Conservation (phyloP, 352 stramenopile genomes). For the Pythium coloratum region DNA sequence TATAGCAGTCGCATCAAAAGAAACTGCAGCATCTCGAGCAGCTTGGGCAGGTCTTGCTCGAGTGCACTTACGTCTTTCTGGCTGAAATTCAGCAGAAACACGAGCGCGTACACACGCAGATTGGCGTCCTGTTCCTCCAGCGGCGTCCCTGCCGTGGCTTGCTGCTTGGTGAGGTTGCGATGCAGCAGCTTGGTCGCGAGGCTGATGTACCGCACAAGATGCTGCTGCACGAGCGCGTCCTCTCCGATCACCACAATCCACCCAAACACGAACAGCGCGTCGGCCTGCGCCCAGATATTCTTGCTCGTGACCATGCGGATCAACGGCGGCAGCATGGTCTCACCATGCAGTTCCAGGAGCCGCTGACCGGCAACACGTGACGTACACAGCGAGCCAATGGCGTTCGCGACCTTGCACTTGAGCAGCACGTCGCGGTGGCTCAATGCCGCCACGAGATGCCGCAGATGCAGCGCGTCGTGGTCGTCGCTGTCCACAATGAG, state of each 20-base stretch:
- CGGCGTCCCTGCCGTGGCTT: neutral
- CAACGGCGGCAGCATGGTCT: constrained; percentile 38
- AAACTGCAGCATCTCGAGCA: constrained; percentile 43
- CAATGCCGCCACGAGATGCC: constrained; percentile 47
- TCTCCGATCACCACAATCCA: constrained; percentile 76
- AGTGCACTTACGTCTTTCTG: constrained; percentile 52
- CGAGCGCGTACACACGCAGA: constrained; percentile 65
- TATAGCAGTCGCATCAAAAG: constrained; percentile 36
- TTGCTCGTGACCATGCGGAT: constrained; percentile 61
- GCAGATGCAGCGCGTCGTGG: constrained; percentile 14
- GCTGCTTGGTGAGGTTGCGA: constrained; percentile 33
- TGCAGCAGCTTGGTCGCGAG: constrained; percentile 46
- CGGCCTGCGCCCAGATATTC: constrained; percentile 75
- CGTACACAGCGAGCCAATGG: constrained; percentile 69
- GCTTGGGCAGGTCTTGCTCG: constrained; percentile 19
- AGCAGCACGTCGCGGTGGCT: constrained; percentile 63
- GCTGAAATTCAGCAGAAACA: constrained; percentile 75
- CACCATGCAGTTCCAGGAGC: constrained; percentile 49
- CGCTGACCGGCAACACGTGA: constrained; percentile 69
- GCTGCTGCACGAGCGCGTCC: constrained; percentile 35
- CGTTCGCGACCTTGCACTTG: constrained; percentile 80
- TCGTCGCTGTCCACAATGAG: constrained; percentile 39
- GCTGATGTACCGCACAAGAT: constrained; percentile 42
- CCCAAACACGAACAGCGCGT: constrained; percentile 73
- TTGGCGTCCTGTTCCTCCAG: constrained; percentile 58